Base-by-base conservation (phyloP, 2,329 filamentous ascomycete species). In the Cercospora nicotianae region DNA sequence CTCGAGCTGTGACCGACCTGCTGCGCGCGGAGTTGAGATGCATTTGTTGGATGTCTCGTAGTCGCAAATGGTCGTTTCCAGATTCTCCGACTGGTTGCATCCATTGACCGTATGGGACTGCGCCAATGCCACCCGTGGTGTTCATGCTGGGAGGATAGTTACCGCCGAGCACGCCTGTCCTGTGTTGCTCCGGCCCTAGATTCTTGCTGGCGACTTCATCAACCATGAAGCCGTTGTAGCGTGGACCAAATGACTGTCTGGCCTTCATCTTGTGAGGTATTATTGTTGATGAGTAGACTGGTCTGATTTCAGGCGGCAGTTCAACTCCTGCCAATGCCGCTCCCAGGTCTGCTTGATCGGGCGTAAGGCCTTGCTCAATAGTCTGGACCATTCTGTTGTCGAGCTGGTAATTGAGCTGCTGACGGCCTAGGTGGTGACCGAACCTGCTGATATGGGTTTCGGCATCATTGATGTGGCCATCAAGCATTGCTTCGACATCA, bases 401-500 rank as follows among this genome's bases (percentile, higher is more conserved):
- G 8, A 45, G 6, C 30, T 65, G 57, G 20, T 18, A 13, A 42
- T 55, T 28, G 3, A 65, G 42, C 13, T 60, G 55, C 39, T 36
- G 45, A 10, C 45, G 57, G 4, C 64, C 58, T 3, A 13, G 10
- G 31, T 30, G 36, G 5, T 55, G 36, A n/a, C 58, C 62, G 13
- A 58, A 58, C n/a, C 62, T 64, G 53, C 62, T 64, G 53, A 65
- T 60, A 8, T 65, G 55, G 4, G 20, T 55, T 10, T 53, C 33
- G n/a, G 30, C 57, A 16, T 53, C 36, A 23, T 60, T 36, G 23
- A 65, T 39, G 12, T 65, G 58, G 5, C 23, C n/a, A 4, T 68
- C 65, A 7, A 69, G 60, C 59, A 63, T 63, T 59, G 53, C 57
- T 45, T 69, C 65, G 23, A 69, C 20, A 10, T 67, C 65, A 12